These are phyloP conservation scores for Aaosphaeria pasadenensis DNA, from an alignment of 2,329 filamentous ascomycete species.

Conservation along the genomic window DNA sequence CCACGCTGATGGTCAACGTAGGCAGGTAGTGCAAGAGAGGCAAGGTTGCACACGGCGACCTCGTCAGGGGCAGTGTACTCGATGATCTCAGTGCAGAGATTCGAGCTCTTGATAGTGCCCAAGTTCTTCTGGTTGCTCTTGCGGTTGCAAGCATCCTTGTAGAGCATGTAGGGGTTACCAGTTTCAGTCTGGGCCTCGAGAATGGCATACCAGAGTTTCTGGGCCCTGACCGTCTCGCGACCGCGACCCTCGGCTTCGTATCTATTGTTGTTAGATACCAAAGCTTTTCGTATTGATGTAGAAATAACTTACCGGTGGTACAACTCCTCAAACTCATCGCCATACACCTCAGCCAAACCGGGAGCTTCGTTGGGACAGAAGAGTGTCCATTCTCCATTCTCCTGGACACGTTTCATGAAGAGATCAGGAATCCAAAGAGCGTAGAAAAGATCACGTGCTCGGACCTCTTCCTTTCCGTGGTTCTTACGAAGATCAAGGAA, in stretches of 20 bases:
- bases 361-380: constrained; percentile 98
- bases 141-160: constrained; percentile 97
- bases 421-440: constrained; percentile 98
- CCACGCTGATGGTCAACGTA: constrained; percentile 85
- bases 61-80: constrained; percentile 97
- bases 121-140: constrained; percentile 99
- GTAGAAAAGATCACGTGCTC: constrained; percentile 95
- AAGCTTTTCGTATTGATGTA: neutral
- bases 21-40: constrained; percentile 86
- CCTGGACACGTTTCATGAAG: constrained; percentile 99
- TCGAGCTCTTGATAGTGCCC: constrained; percentile 96
- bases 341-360: constrained; percentile 92
- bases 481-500: constrained; percentile 99
- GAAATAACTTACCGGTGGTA: constrained; percentile 62
- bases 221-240: constrained; percentile 87
- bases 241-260: constrained; percentile 88
- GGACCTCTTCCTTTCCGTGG: constrained; percentile 97
- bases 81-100: constrained; percentile 97
- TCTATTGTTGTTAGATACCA: constrained; percentile 36
- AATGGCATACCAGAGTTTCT: constrained; percentile 99
- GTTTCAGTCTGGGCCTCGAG: constrained; percentile 98
- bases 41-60: constrained; percentile 97
- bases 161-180: constrained; percentile 98
- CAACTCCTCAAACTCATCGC: constrained; percentile 92
- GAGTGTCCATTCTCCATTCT: constrained; percentile 94